Base-by-base conservation (phyloP, 345 rosid genomes). In the Atalantia buxifolia region DNA sequence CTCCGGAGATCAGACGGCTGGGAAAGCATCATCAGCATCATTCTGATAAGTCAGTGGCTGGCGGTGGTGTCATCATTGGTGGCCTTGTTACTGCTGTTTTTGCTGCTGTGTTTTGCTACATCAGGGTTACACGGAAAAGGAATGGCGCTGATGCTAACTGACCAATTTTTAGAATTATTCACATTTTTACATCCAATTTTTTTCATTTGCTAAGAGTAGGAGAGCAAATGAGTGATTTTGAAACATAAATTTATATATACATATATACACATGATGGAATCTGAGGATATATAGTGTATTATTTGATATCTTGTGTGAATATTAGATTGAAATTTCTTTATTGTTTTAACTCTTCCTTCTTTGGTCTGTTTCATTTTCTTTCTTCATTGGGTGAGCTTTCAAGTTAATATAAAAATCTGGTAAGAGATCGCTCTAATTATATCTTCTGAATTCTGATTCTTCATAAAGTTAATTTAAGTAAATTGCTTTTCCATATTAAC, bases 41-140 rank as follows among this genome's bases (percentile, higher is more conserved):
- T 0, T 74, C 86, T 10, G 86, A 85, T 63, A 81, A 69, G 70
- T 88, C 91, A 1, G 80, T 83, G 66, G 91, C 91, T 7, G 94
- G 89, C 42, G 94, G 94, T 9, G 92, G 91, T 18, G 88, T 91
- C 36, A 89, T 91, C 71, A 82, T 89, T 30, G 94, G 91, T 56
- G 94, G 94, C 22, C 89, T 91, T 53, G 81, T 83, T 55, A 91
- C 94, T 67, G 90, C 82, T 42, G 69, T 84, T 76, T 89, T 89
- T 79, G 91, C 89, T 0, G 94, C 89, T 40, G 90, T 91, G 45
- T 85, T 89, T 65, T 84, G 88, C 72, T 91, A 91, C 85, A 89
- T 91, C 42, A 77, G 92, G 59, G 92, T 91, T 63, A 91, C 94
- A 6, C 81, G 91, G 67, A 89, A 69, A 77, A 85, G 74, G 48